Percentiles rank a stretch among this genome's conserved stretches.
Evolutionary conservation across 805 yeast genomes (phyloP).

Genomic region (Saccharomyces paradoxus): DNA sequence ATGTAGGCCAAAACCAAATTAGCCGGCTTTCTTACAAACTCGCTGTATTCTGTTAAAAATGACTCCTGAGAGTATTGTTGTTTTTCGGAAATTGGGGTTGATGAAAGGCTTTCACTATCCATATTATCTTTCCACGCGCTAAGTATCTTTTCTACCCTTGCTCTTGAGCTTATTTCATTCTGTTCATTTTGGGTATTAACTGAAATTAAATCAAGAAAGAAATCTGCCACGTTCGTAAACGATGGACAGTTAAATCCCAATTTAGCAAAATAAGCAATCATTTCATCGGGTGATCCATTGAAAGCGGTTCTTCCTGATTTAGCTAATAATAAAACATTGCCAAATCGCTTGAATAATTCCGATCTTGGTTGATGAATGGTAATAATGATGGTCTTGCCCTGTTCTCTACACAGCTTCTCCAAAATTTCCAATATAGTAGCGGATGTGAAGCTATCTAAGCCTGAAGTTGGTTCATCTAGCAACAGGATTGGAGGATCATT

Average conservation of each 20-base stretch:
- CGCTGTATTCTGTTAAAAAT: constrained; percentile 13
- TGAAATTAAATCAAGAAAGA: constrained; percentile 61
- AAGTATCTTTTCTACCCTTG: constrained; percentile 35
- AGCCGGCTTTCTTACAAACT: constrained; percentile 17
- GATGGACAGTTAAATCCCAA: constrained; percentile 52
- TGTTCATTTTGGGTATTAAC: constrained; percentile 39
- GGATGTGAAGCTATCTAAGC: constrained; percentile 75
- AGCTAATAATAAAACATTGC: constrained; percentile 62
- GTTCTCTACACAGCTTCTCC: constrained; percentile 42
- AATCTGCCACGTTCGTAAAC: constrained; percentile 66
- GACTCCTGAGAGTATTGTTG: constrained; percentile 9
- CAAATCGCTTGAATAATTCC: constrained; percentile 56
- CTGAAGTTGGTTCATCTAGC: constrained; percentile 86
- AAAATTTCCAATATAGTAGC: constrained; percentile 56
- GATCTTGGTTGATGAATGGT: constrained; percentile 83
- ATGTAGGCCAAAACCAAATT: constrained; percentile 27
- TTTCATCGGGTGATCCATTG: constrained; percentile 45
- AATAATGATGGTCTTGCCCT: constrained; percentile 57
- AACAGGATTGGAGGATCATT: constrained; percentile 64
- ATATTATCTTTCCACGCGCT: constrained; percentile 30
- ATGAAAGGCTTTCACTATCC: background rate
- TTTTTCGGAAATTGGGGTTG: background rate
- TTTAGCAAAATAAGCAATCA: constrained; percentile 40
- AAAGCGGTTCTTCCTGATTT: constrained; percentile 66
- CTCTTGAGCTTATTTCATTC: constrained; percentile 35